Conservation (phyloP, 31 red algal genomes). For the Odonthalia washingtoniensis region DNA sequence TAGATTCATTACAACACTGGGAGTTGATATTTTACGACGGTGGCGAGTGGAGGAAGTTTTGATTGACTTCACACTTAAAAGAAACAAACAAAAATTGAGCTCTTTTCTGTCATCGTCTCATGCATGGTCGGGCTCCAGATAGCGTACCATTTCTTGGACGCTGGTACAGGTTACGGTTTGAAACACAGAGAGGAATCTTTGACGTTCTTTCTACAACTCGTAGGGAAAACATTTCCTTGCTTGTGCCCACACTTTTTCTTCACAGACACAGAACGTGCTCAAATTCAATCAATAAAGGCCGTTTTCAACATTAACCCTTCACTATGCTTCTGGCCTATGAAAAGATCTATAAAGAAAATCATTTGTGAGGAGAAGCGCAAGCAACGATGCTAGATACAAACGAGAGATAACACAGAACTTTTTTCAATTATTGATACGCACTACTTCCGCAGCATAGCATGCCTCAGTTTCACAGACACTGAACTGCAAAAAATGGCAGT, state of each 20-base stretch:
- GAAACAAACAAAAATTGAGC: not conserved
- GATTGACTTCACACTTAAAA: slow-evolving; percentile 6
- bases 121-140: not conserved
- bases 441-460: not conserved
- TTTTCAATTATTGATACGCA: not conserved
- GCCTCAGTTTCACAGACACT: not conserved
- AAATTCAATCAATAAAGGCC: not conserved
- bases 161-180: not conserved
- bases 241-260: slow-evolving; percentile 3
- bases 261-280: slow-evolving; percentile 5
- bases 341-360: not conserved
- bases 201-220: not conserved
- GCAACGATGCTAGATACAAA: not conserved
- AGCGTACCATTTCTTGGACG: not conserved
- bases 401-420: not conserved
- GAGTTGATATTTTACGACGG: not conserved
- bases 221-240: not conserved
- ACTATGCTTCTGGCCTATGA: no score
- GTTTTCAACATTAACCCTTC: not conserved
- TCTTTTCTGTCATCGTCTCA: slow-evolving; percentile 9
- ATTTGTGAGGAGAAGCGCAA: not conserved
- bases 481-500: not conserved
- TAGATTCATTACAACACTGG: not conserved
- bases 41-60: not conserved
- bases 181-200: not conserved